phyloP scores from a whole-genome alignment of 2,329 filamentous ascomycete species.

The Xylaria sp. region DNA sequence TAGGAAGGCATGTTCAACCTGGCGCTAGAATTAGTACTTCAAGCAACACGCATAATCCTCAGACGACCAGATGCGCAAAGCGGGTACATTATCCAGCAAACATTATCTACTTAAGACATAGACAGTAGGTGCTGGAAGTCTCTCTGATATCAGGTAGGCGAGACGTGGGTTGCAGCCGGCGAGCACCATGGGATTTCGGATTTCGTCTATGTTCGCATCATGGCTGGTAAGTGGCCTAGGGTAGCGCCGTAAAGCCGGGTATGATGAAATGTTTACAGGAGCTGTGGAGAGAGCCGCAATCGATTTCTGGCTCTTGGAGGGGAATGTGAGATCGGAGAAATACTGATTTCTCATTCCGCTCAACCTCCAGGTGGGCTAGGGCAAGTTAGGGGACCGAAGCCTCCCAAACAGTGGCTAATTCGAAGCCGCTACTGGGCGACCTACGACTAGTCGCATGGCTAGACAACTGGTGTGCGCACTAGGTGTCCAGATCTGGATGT shows the following conservation, averaged over 20 bases:
- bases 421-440: constrained; percentile 16
- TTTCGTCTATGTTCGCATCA: constrained; percentile 15
- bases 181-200: background rate
- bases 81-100: background rate
- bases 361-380: constrained; percentile 18
- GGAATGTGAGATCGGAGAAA: constrained; percentile 48
- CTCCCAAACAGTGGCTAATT: constrained; percentile 28
- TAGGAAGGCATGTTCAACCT: constrained; percentile 1
- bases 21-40: constrained; percentile 4
- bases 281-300: constrained; percentile 49
- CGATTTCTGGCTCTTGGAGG: constrained; percentile 44
- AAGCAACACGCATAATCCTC: background rate
- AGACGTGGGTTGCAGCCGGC: constrained; percentile 1
- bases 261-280: constrained; percentile 47
- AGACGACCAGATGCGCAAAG: background rate
- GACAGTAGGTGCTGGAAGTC: background rate
- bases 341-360: constrained; percentile 44
- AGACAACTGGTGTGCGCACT: background rate
- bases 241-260: constrained; percentile 29
- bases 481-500: constrained; percentile 5
- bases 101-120: background rate
- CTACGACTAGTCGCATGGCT: constrained; percentile 13
- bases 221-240: constrained; percentile 37
- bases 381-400: constrained; percentile 25
- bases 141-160: background rate